A percentile compares a stretch with the other conserved stretches of the same genome.
Evolutionary conservation across 2,329 filamentous ascomycete genomes (phyloP).

Genomic region (Cordyceps farinosa): DNA sequence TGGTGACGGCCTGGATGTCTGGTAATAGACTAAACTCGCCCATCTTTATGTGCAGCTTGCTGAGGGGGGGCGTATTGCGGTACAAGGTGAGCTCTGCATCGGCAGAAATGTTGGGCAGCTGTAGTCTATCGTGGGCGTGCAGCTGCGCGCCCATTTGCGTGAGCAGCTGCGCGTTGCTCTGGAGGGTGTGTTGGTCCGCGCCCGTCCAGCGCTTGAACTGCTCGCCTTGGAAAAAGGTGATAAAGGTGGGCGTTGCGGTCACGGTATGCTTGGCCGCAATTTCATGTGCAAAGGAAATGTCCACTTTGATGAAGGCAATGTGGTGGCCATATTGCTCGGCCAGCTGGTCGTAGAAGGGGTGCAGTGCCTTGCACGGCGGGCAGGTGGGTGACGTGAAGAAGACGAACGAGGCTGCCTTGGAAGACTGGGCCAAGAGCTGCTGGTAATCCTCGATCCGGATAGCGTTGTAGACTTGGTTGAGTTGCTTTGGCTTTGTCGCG

Average conservation of each 20-base stretch:
- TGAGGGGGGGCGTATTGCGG: slow-evolving; percentile 73
- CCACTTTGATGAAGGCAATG: slow-evolving; percentile 75
- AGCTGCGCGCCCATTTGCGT: slow-evolving; percentile 70
- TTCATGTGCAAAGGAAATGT: slow-evolving; percentile 64
- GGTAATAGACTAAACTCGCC: slow-evolving; percentile 52
- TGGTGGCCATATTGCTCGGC: slow-evolving; percentile 68
- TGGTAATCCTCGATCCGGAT: slow-evolving; percentile 40
- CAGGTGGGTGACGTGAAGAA: slow-evolving; percentile 94
- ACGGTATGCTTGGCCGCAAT: slow-evolving; percentile 65
- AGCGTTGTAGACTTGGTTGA: slow-evolving; percentile 54
- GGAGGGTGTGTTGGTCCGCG: slow-evolving; percentile 64
- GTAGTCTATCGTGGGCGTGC: slow-evolving; percentile 71
- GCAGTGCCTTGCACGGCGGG: slow-evolving; percentile 76
- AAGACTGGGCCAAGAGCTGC: slow-evolving; percentile 50
- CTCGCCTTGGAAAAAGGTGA: slow-evolving; percentile 74
- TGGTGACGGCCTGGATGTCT: slow-evolving; percentile 60
- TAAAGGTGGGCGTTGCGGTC: slow-evolving; percentile 80
- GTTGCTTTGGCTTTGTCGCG: slow-evolving; percentile 24
- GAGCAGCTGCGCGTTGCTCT: slow-evolving; percentile 68
- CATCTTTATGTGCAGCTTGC: slow-evolving; percentile 78
- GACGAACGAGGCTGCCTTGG: slow-evolving; percentile 68
- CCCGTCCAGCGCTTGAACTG: slow-evolving; percentile 79
- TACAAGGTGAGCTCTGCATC: slow-evolving; percentile 68
- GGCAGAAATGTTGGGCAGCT: slow-evolving; percentile 65
- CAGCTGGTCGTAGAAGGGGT: slow-evolving; percentile 76